Evolutionary conservation across 768 basidiomycete species (phyloP), one percentile per base, ranked within the genome.

Genomic region (Agrocybe praecox): DNA sequence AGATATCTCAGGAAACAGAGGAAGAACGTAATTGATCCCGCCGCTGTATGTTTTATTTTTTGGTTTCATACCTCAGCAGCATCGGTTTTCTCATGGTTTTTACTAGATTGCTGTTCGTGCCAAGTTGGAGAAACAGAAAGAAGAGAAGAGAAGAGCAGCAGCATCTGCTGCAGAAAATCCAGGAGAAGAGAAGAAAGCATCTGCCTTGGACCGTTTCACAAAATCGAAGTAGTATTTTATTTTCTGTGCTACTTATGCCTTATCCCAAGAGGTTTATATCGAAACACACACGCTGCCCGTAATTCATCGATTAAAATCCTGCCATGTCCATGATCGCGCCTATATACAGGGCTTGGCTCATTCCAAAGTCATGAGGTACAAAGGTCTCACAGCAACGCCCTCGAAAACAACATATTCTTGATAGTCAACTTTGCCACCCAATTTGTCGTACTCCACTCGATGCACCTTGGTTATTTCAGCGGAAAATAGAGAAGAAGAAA

Each of bases 21-120:
- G 69, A 94, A 96, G 79, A 97, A 98, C 66, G 92, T 98, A 47
- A 84, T 98, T 59, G 95, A 98, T 69, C 92, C 93, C 21, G 80
- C 82, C 52, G 62, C 64, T 40, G 64, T 67, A 49, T 18, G 64
- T 56, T 45, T 19, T n/a, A n/a, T n/a, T 18, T 24, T 32, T 49
- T 15, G 8, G 7, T 49, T 40, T 51, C 8, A 23, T 18, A n/a
- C 26, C 22, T 45, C 15, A 26, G 6, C 12, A 18, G 24, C 17
- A 19, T 14, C 19, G 21, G 6, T 45, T 18, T 29, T n/a, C n/a
- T 32, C 12, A 52, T 9, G 33, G 21, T 22, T 42, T 49, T 18
- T 43, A 17, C 14, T 54, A 80, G 77, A 80, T 92, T 53, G 85
- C 87, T 1, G 80, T 89, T 55, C 84, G 87, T 9, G 81, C 81